These are phyloP conservation scores for Lyophyllum shimeji DNA, from an alignment of 768 basidiomycete genomes.

Conservation along the genomic window DNA sequence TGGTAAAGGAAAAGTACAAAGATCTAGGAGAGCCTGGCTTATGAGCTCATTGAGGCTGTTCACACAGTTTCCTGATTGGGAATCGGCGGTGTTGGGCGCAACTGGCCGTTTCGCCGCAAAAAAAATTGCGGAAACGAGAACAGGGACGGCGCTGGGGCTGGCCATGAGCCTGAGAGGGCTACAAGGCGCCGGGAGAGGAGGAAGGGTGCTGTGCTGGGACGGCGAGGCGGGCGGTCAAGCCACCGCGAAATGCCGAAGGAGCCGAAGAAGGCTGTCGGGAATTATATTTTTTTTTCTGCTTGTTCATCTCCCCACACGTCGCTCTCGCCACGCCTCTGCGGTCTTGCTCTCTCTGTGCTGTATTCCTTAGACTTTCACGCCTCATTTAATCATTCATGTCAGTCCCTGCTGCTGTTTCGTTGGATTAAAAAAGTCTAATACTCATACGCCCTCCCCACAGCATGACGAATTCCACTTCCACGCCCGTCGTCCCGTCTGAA, in stretches of 20 bases:
- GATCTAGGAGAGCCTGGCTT: background rate
- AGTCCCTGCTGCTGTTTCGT: slow-evolving; percentile 13
- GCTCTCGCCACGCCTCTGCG: slow-evolving; percentile 18
- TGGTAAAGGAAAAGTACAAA: background rate
- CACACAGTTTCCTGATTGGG: slow-evolving; percentile 17
- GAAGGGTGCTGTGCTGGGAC: background rate
- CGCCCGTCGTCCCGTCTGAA: slow-evolving; percentile 79
- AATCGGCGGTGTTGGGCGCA: slow-evolving; percentile 1
- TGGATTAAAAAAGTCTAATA: no score
- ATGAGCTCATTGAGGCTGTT: slow-evolving; percentile 11
- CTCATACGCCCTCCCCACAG: no score
- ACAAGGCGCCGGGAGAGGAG: background rate
- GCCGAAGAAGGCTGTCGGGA: slow-evolving; percentile 23
- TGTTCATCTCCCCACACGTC: slow-evolving; percentile 24
- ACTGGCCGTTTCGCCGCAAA: background rate
- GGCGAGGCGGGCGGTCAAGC: slow-evolving; percentile 7
- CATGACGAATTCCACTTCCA: slow-evolving; percentile 44
- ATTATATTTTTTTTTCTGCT: slow-evolving; percentile 31
- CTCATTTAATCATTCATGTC: slow-evolving; percentile 34
- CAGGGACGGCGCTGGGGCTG: background rate
- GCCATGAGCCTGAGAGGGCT: background rate
- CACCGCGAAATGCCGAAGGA: slow-evolving; percentile 22
- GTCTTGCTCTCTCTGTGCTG: slow-evolving; percentile 27
- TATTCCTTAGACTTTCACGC: slow-evolving; percentile 36
- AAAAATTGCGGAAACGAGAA: background rate